phyloP scores from a whole-genome alignment of 1,284 basidiomycete genomes.

The Vanrija sp. region DNA sequence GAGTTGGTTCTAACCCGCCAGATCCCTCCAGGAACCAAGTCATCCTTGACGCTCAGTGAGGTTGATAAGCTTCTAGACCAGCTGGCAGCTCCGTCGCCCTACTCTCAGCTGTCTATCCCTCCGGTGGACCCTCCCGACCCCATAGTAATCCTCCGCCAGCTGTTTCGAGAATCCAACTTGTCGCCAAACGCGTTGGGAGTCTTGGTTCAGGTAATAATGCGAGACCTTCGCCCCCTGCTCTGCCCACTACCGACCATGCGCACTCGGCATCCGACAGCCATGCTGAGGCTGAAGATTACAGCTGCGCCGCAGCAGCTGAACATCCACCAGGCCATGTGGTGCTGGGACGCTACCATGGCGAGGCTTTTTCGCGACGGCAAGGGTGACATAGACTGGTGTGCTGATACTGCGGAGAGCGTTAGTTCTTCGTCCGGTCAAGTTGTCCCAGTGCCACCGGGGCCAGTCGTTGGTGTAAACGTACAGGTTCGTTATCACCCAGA shows the following conservation, averaged over 20 bases:
- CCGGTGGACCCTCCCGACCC: background rate
- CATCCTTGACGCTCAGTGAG: conserved; percentile 43
- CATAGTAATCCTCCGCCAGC: conserved; percentile 16
- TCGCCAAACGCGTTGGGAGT: conserved; percentile 61
- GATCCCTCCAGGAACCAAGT: conserved; percentile 7
- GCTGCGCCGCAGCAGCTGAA: conserved; percentile 54
- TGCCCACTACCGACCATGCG: conserved; percentile 57
- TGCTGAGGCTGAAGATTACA: conserved; percentile 31
- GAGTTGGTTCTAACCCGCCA: background rate
- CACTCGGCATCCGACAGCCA: conserved; percentile 28
- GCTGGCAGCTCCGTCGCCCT: conserved; percentile 63
- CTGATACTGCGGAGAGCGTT: conserved; percentile 54
- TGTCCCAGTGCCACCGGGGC: conserved; percentile 23
- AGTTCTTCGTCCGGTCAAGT: conserved; percentile 8
- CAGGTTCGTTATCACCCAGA: conserved; percentile 52
- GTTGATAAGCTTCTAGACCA: conserved; percentile 66
- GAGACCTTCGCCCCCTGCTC: conserved; percentile 71
- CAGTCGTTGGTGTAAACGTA: conserved; percentile 55
- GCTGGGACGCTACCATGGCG: conserved; percentile 67
- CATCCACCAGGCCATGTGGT: conserved; percentile 61
- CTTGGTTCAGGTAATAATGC: conserved; percentile 76
- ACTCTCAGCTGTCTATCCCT: conserved; percentile 52
- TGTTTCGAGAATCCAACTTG: conserved; percentile 38
- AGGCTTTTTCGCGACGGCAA: conserved; percentile 55
- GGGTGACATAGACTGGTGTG: conserved; percentile 60